Conservation (phyloP, 148 eudicot species). For the Camellia japonica region DNA sequence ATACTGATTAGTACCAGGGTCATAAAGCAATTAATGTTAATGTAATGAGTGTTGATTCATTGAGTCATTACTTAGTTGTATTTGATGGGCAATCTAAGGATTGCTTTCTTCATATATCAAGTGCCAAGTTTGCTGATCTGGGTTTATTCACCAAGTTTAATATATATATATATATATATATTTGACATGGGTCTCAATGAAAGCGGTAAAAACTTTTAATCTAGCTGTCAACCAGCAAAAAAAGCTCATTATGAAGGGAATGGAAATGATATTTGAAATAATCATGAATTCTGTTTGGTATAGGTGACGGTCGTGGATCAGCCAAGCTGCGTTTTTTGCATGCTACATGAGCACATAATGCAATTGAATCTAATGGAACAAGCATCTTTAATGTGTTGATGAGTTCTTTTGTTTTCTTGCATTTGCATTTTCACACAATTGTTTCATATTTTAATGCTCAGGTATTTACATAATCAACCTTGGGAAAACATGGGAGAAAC, state of each 20-base stretch:
- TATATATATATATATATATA: not conserved
- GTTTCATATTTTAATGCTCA: not conserved
- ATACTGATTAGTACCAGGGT: too few relatives aligned
- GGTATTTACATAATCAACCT: constrained; percentile 16
- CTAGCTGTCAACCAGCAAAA: too few relatives aligned
- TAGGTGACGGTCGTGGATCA: too few relatives aligned
- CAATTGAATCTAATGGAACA: not conserved
- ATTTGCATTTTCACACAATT: not conserved
- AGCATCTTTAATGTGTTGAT: too few relatives aligned
- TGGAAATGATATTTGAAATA: too few relatives aligned
- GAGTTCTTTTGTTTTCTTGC: not conserved
- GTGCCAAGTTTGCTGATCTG: not conserved
- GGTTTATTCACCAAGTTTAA: not conserved
- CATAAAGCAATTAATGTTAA: not conserved
- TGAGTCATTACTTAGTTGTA: not conserved
- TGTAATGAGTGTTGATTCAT: not conserved
- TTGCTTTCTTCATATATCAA: not conserved
- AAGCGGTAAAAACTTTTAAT: too few relatives aligned
- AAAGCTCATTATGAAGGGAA: too few relatives aligned
- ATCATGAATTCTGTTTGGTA: too few relatives aligned
- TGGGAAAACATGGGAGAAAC: constrained; percentile 17
- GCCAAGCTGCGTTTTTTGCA: too few relatives aligned
- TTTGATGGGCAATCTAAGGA: not conserved
- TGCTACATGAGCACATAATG: not conserved
- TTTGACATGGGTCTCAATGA: too few relatives aligned